Evolutionary conservation across 805 yeast genomes (phyloP).

Genomic region (Suhomyces sp.): DNA sequence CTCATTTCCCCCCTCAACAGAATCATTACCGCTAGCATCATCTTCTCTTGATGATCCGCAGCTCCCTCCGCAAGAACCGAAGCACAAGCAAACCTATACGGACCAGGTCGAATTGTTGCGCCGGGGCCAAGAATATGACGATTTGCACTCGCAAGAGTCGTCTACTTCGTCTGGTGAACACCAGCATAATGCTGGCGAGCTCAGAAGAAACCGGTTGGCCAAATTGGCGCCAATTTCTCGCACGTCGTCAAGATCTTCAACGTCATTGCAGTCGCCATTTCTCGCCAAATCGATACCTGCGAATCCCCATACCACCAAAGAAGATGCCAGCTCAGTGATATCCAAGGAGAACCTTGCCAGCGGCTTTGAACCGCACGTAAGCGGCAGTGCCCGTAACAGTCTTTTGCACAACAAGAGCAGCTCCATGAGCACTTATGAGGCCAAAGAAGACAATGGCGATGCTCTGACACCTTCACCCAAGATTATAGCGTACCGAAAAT

Average conservation of each 20-base stretch:
- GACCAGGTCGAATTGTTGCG: conserved; percentile 2
- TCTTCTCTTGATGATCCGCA: neutral
- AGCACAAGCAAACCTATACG: neutral
- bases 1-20: conserved; percentile 37
- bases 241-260: conserved; percentile 16
- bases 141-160: conserved; percentile 6
- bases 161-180: conserved; percentile 7
- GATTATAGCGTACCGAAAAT: conserved; percentile 37
- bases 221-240: conserved; percentile 5
- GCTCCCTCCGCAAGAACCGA: neutral
- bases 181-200: neutral
- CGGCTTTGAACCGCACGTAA: conserved; percentile 3
- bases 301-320: conserved; percentile 21
- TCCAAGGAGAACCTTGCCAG: conserved; percentile 14
- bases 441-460: neutral
- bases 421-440: conserved; percentile 2
- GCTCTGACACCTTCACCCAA: conserved; percentile 28
- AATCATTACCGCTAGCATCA: conserved; percentile 20
- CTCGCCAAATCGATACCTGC: conserved; percentile 25
- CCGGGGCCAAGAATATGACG: conserved; percentile 4
- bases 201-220: neutral
- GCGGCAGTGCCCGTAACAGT: conserved; percentile 3
- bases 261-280: conserved; percentile 34
- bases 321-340: conserved; percentile 22
- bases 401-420: conserved; percentile 7